Evolutionary conservation across 345 rosid species (phyloP).

Genomic region (Syzygium aromaticum): DNA sequence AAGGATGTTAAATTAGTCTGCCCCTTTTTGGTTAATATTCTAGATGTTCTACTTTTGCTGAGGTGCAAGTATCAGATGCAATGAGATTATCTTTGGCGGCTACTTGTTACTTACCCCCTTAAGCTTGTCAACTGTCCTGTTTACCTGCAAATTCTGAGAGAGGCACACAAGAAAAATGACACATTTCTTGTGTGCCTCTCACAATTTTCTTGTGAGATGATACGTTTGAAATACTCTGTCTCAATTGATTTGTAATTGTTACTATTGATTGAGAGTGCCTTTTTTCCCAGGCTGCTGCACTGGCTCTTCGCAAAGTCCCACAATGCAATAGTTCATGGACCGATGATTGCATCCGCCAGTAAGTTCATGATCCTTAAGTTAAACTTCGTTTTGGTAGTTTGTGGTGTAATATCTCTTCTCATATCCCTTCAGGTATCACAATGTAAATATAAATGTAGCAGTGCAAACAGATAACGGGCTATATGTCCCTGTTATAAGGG

Average conservation of each 20-base stretch:
- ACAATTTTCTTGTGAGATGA: background rate
- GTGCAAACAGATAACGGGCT: slow-evolving; percentile 98
- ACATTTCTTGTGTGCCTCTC: background rate
- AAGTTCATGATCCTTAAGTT: slow-evolving; percentile 18
- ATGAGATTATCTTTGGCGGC: background rate
- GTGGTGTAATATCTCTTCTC: background rate
- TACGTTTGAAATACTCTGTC: background rate
- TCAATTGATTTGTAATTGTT: background rate
- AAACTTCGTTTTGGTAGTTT: background rate
- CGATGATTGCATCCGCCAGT: slow-evolving; percentile 90
- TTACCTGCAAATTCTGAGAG: background rate
- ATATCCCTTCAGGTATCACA: slow-evolving; percentile 47
- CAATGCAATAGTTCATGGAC: slow-evolving; percentile 99
- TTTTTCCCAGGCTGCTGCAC: slow-evolving; percentile 76
- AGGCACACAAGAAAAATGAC: background rate
- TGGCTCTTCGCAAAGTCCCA: slow-evolving; percentile 90
- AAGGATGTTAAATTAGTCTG: background rate
- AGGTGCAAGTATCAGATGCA: no score
- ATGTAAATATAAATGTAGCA: slow-evolving; percentile 85
- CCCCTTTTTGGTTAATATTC: background rate
- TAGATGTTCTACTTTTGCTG: background rate
- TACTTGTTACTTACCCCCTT: background rate
- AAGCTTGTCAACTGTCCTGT: background rate
- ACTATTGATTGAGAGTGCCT: background rate
- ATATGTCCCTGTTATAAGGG: slow-evolving; percentile 91